Conservation (phyloP, 805 yeast species). For the Torulaspora microellipsoides region DNA sequence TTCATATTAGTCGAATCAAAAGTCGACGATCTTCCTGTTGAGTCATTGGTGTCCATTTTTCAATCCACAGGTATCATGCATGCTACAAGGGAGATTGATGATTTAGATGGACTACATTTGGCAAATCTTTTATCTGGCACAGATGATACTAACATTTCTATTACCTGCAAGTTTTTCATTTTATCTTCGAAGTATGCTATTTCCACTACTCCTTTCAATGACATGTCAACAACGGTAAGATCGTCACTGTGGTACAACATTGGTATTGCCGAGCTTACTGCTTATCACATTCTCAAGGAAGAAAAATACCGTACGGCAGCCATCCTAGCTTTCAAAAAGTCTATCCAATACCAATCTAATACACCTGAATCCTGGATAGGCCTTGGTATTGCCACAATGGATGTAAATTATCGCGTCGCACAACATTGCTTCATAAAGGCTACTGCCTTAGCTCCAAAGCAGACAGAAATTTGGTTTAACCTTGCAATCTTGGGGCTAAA, state of each 20-base stretch:
- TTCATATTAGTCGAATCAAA: slow-evolving; percentile 54
- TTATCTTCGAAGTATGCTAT: slow-evolving; percentile 47
- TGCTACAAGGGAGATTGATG: slow-evolving; percentile 23
- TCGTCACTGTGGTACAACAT: slow-evolving; percentile 62
- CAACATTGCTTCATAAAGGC: slow-evolving; percentile 94
- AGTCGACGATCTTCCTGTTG: slow-evolving; percentile 47
- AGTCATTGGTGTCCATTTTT: slow-evolving; percentile 33
- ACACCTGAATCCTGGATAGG: slow-evolving; percentile 77
- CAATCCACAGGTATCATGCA: slow-evolving; percentile 12
- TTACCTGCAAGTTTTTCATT: slow-evolving; percentile 41
- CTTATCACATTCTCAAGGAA: slow-evolving; percentile 35
- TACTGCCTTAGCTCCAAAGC: slow-evolving; percentile 59
- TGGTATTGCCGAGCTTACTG: slow-evolving; percentile 59
- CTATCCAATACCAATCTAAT: slow-evolving; percentile 66
- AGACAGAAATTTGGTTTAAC: slow-evolving; percentile 71
- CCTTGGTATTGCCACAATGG: slow-evolving; percentile 69
- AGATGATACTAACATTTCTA: slow-evolving; percentile 30
- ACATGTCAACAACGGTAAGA: slow-evolving; percentile 43
- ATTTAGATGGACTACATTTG: slow-evolving; percentile 29
- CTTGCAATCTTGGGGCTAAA: slow-evolving; percentile 72
- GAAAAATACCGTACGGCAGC: slow-evolving; percentile 45
- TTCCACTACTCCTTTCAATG: slow-evolving; percentile 11
- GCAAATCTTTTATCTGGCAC: slow-evolving; percentile 20
- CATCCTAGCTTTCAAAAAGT: slow-evolving; percentile 53
- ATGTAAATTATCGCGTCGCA: slow-evolving; percentile 62